A percentile compares a stretch with the other conserved stretches of the same genome.
Conservation (phyloP, 768 basidiomycete genomes). For the Mycena vulgaris region DNA sequence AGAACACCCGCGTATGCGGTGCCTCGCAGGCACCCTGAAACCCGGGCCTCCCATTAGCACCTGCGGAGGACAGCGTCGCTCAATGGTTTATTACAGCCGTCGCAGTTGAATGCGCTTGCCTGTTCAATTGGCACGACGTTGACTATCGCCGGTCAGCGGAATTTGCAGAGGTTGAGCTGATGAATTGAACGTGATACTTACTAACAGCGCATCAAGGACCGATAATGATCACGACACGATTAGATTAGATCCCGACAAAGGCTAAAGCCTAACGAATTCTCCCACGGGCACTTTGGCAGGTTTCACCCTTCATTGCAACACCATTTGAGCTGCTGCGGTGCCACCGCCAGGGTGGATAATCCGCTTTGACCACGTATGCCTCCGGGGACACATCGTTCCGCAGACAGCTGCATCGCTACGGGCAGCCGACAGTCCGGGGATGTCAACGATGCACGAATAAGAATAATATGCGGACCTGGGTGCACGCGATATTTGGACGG, state of each 20-base stretch:
- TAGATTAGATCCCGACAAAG: constrained; percentile 29
- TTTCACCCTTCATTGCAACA: neutral
- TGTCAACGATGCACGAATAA: neutral
- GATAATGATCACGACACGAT: constrained; percentile 25
- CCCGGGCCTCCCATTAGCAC: too few species aligned
- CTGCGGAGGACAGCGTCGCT: too few species aligned
- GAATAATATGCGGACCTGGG: neutral
- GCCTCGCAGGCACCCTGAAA: neutral
- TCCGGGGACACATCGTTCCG: neutral
- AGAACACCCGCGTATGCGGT: neutral
- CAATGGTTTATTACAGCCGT: too few species aligned
- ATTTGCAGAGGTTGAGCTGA: too few species aligned
- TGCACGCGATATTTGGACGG: too few species aligned
- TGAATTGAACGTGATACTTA: too few species aligned
- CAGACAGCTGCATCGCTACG: neutral
- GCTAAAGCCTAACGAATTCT: constrained; percentile 11
- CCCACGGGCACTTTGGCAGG: constrained; percentile 21
- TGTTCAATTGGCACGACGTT: too few species aligned
- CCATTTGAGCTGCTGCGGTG: neutral
- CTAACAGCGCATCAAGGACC: constrained; percentile 10
- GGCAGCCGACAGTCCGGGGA: neutral
- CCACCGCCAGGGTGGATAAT: neutral
- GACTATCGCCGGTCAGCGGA: too few species aligned
- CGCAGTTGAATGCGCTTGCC: too few species aligned
- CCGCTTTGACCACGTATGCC: constrained; percentile 6